These are phyloP conservation scores for Annulohypoxylon stygium DNA, from an alignment of 495 filamentous ascomycete species.

Conservation along the genomic window DNA sequence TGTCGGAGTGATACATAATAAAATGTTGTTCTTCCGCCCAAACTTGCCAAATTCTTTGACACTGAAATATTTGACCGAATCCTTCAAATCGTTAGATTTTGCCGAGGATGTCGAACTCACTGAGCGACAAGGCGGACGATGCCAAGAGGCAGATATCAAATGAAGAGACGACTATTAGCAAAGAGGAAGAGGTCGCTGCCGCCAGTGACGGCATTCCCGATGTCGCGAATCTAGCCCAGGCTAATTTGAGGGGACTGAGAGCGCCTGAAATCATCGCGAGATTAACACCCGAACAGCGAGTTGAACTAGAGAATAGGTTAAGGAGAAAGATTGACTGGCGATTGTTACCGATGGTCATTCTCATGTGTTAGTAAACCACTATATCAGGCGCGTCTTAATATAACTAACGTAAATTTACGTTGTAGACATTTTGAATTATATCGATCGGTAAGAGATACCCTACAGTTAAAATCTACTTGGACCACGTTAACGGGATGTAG, in stretches of 20 bases:
- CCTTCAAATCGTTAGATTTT: not conserved
- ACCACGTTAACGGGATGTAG: constrained; percentile 42
- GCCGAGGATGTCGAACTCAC: constrained; percentile 31
- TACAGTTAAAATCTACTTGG: constrained; percentile 3
- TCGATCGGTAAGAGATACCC: constrained; percentile 72
- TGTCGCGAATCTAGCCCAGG: constrained; percentile 43
- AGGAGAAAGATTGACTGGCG: constrained; percentile 74
- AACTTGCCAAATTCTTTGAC: not conserved
- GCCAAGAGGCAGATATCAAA: constrained; percentile 29
- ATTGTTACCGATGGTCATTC: constrained; percentile 72
- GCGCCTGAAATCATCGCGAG: constrained; percentile 66
- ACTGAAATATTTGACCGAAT: not conserved
- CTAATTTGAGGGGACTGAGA: constrained; percentile 50
- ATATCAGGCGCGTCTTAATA: constrained; percentile 8
- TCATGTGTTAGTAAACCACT: constrained; percentile 62
- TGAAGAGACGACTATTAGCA: constrained; percentile 27
- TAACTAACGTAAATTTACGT: constrained; percentile 42
- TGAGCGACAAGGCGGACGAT: constrained; percentile 39
- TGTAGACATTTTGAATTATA: constrained; percentile 83
- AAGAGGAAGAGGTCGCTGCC: constrained; percentile 23
- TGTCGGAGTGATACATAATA: constrained; percentile 30
- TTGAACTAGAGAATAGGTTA: constrained; percentile 62
- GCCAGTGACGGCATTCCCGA: constrained; percentile 23
- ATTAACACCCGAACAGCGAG: constrained; percentile 64
- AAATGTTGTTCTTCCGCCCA: constrained; percentile 1